Evolutionary conservation across 2,329 filamentous ascomycete genomes (phyloP), one percentile per base, ranked within the genome.

Genomic region (Macrophomina pseudophaseolina): DNA sequence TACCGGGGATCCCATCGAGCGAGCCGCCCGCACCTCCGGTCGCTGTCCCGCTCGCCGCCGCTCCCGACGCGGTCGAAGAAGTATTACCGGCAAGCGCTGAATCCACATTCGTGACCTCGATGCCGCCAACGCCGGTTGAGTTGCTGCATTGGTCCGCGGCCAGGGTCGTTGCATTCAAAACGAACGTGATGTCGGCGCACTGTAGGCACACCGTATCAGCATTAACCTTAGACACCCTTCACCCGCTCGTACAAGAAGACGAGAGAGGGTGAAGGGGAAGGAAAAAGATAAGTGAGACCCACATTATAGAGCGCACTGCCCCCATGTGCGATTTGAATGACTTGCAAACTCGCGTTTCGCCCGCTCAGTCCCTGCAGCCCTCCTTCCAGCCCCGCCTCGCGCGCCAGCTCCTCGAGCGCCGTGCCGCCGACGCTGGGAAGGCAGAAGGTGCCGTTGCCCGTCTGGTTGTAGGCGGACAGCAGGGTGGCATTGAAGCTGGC

Each of bases 401-500:
- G 49, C 49, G 30, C 49, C 30, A 53, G 51, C 48, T 51, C 48
- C 48, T 51, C 48, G 11, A 78, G 68, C 11, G 70, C 69, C 4
- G 69, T 58, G 63, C 74, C 58, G 11, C 73, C 67, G 11, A 80
- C 71, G 44, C 80, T 76, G 11, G 79, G 77, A 11, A 83, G 73
- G 69, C 82, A 84, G 62, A 83, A 80, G 0, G 80, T 78, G 5
- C 82, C 82, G 12, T 80, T 79, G n/a, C 79, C 79, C 0, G 82
- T 84, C 72, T 83, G 80, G 71, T 84, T 84, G 73, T 83, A 82
- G 49, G 74, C 71, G 18, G 74, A 71, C 4, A 82, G 73, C 16
- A 84, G 75, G 16, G 74, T 74, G 69, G 83, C 80, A 71, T 84
- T 83, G 75, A 83, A 82, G 65, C 73, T 72, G 16, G 81, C 79